phyloP scores from a whole-genome alignment of 2,329 filamentous ascomycete genomes.

The Arthrocladium fulminans region DNA sequence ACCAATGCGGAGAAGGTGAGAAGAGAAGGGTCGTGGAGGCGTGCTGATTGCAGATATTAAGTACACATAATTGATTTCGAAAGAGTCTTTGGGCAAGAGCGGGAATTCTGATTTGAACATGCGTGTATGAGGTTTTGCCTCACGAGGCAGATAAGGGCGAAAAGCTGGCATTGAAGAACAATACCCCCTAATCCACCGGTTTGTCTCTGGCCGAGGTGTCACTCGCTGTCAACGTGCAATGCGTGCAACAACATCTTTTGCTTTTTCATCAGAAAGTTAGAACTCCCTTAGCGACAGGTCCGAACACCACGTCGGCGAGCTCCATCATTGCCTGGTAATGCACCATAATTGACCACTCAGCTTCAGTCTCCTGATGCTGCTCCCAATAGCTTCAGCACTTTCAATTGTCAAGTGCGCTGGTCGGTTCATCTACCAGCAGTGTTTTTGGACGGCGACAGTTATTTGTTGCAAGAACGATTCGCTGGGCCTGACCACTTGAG shows the following conservation, averaged over 20 bases:
- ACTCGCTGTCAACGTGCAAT: constrained; percentile 22
- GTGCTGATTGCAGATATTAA: too few species aligned
- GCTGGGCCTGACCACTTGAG: constrained; percentile 74
- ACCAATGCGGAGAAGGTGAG: too few species aligned
- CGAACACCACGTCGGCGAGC: constrained; percentile 62
- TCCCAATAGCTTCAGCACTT: constrained; percentile 55
- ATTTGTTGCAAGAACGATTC: constrained; percentile 71
- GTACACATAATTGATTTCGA: too few species aligned
- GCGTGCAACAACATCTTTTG: constrained; percentile 35
- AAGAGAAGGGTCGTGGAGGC: too few species aligned
- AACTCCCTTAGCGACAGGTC: constrained; percentile 59
- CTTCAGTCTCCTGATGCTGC: constrained; percentile 50
- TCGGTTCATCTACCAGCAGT: constrained; percentile 79
- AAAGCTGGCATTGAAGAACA: too few species aligned
- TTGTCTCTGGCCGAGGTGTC: too few species aligned
- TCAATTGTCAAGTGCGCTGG: constrained; percentile 67
- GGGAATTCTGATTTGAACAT: too few species aligned
- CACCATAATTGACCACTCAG: constrained; percentile 61
- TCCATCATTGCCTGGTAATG: constrained; percentile 82
- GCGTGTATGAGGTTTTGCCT: too few species aligned
- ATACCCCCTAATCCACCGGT: too few species aligned
- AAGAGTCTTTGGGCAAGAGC: too few species aligned
- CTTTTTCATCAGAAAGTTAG: constrained; percentile 47
- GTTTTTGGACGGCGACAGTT: constrained; percentile 62
- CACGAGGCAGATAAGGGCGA: too few species aligned